Base-by-base conservation (phyloP, 805 yeast genomes). In the Pichia heedii region DNA sequence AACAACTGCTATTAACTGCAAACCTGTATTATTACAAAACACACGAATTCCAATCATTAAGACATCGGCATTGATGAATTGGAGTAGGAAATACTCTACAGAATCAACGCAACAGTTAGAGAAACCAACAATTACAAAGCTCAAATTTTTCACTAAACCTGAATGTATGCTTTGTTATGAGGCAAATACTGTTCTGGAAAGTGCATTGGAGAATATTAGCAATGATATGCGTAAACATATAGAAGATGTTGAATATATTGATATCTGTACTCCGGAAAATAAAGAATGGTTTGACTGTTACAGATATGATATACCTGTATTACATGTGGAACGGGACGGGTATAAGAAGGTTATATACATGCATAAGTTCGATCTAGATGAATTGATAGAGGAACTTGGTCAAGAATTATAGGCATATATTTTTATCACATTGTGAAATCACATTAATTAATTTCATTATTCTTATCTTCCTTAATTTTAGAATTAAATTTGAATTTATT, bases 261-360 rank as follows among this genome's bases (percentile, higher is more conserved):
- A 84, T 55, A 83, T 84, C 27, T 74, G 74, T 58, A 65, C 69
- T 22, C 76, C 77, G 0, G 71, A 72, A 42, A 79, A 83, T 54
- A 65, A 72, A 39, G 65, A 69, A 39, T 82, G 86, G 80, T 81
- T 79, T 70, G 84, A 81, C 41, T 68, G 70, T 47, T 84, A 83
- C 51, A 42, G 88, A 52, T 82, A 77, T 56, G 94, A 84, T 55
- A 81, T 84, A 6, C 94, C 94, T 0, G 94, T 84, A 0, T 55
- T 84, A 35, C 89, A 84, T 56, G 67, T 84, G 9, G 80, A 79
- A 51, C 66, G 78, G 45, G 72, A 70, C 41, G 54, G 54, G 3
- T 63, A 54, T 29, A 67, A 71, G 37, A 71, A 79, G 2, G 69
- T 72, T 5, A 79, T 77, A 53, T 76, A 79, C 55, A 81, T 83